Evolutionary conservation across 2,329 filamentous ascomycete genomes (phyloP).

Genomic region (Mollisia scopiformis): DNA sequence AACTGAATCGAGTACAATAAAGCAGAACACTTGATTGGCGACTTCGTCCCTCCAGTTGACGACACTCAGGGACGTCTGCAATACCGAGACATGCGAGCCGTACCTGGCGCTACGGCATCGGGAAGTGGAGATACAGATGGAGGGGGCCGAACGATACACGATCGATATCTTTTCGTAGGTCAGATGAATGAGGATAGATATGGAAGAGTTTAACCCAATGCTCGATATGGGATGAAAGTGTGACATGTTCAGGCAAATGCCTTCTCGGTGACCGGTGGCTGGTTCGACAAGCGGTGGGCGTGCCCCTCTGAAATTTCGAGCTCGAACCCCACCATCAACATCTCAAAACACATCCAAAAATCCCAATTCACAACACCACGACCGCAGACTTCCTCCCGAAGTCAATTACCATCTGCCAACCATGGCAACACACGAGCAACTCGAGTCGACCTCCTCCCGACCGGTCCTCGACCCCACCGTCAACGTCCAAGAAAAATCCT

Average conservation of each 20-base stretch:
- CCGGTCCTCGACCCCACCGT: slow-evolving; percentile 34
- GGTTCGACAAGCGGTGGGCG: too few relatives aligned
- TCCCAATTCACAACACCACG: not conserved
- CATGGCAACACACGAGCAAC: slow-evolving; percentile 39
- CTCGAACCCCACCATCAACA: slow-evolving; percentile 6
- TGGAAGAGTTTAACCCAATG: too few relatives aligned
- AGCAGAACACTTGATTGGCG: too few relatives aligned
- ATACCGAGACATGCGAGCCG: too few relatives aligned
- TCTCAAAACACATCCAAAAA: not conserved
- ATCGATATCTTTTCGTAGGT: too few relatives aligned
- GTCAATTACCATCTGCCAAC: slow-evolving; percentile 4
- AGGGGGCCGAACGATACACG: not conserved
- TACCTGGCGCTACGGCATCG: not conserved
- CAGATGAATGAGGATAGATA: too few relatives aligned
- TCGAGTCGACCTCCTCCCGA: slow-evolving; percentile 36
- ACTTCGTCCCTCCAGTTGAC: too few relatives aligned
- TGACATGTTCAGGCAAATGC: not conserved
- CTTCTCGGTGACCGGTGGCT: not conserved
- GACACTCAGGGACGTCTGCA: too few relatives aligned
- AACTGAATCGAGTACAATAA: too few relatives aligned
- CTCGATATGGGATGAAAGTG: not conserved
- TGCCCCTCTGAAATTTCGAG: not conserved
- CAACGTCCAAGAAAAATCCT: slow-evolving; percentile 22
- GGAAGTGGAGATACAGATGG: not conserved
- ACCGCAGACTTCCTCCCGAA: not conserved